Percentiles rank a stretch among this genome's conserved stretches.
phyloP scores from a whole-genome alignment of 2,329 filamentous ascomycete genomes.

The Geosmithia flava region DNA sequence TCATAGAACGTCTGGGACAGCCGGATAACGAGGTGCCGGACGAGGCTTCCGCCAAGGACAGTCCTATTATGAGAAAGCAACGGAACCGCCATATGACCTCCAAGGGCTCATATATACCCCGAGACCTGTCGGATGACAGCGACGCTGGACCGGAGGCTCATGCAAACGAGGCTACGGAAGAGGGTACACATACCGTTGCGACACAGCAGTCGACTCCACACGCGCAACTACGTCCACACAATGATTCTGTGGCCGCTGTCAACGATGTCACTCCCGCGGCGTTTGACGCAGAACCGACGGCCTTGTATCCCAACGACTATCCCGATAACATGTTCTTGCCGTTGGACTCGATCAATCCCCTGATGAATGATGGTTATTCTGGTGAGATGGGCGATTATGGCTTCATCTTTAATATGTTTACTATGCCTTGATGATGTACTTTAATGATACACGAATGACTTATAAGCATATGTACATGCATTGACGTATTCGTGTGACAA shows the following conservation, averaged over 20 bases:
- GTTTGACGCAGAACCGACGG: neutral
- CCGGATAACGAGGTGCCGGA: neutral
- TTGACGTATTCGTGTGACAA: no score
- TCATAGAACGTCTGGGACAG: neutral
- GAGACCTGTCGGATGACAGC: constrained; percentile 1
- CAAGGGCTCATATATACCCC: constrained; percentile 1
- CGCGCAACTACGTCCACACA: neutral
- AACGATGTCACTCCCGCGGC: neutral
- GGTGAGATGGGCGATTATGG: constrained; percentile 1
- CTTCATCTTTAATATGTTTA: neutral
- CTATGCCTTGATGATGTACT: neutral
- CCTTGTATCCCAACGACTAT: neutral
- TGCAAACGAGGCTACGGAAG: no score
- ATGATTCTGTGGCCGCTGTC: neutral
- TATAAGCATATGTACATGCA: no score
- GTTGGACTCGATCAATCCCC: constrained; percentile 3
- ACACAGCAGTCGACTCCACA: neutral
- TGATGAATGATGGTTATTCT: constrained; percentile 2
- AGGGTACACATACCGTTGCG: neutral
- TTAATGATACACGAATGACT: no score
- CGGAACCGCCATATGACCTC: constrained; percentile 3
- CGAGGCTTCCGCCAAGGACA: neutral
- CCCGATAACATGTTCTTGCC: neutral
- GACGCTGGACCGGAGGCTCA: neutral
- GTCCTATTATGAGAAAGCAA: neutral